Percentiles rank a stretch among this genome's conserved stretches.
Evolutionary conservation across 1,284 basidiomycete genomes (phyloP).

Genomic region (Ceratobasidium sp.): DNA sequence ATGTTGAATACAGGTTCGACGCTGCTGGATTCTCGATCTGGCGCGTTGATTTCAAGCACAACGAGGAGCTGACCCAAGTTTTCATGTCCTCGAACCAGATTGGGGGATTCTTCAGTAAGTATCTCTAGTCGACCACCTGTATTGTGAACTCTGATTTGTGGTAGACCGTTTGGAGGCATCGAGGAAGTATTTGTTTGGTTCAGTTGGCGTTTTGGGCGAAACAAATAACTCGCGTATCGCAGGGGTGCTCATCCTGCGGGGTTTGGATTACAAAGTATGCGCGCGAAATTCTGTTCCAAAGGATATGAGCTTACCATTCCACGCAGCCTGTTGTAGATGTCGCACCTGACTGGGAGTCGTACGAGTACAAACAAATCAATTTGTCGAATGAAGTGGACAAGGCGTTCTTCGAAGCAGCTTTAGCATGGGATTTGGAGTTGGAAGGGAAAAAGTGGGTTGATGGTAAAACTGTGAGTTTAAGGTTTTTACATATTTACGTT

Average conservation of each 20-base stretch:
- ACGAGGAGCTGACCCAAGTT: constrained; percentile 89
- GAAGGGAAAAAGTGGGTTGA: constrained; percentile 89
- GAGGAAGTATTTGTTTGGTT: constrained; percentile 95
- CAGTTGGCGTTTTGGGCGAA: constrained; percentile 89
- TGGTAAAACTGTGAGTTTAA: constrained; percentile 81
- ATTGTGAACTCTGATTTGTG: neutral
- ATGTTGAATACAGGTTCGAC: constrained; percentile 76
- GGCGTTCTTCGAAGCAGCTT: constrained; percentile 88
- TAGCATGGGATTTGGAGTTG: constrained; percentile 92
- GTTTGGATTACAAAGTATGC: constrained; percentile 61
- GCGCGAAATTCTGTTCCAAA: constrained; percentile 22
- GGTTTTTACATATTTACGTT: neutral
- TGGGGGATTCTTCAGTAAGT: constrained; percentile 85
- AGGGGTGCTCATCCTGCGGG: constrained; percentile 87
- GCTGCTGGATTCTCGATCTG: constrained; percentile 56
- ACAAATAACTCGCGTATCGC: constrained; percentile 82
- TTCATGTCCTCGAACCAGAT: constrained; percentile 96
- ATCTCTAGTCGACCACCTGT: neutral
- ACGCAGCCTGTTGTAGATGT: constrained; percentile 77
- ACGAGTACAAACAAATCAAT: constrained; percentile 80
- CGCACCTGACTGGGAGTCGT: constrained; percentile 90
- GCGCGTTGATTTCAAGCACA: constrained; percentile 78
- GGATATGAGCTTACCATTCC: constrained; percentile 53
- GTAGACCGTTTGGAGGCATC: constrained; percentile 91
- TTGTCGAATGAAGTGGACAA: constrained; percentile 78